Conservation (phyloP, 257 asterid genomes). For the Prunella vulgaris region DNA sequence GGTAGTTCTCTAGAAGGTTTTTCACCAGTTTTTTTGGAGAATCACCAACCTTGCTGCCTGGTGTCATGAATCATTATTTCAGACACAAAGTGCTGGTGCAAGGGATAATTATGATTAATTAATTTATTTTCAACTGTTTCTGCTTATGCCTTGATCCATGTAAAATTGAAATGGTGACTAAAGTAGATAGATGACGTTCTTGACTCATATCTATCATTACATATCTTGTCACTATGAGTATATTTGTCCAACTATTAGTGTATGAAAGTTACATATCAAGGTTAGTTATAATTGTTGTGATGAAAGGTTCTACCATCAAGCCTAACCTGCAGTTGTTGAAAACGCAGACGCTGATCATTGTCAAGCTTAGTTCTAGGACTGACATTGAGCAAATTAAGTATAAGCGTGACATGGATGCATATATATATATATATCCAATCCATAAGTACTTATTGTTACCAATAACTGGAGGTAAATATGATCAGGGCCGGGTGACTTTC, state of each 20-base stretch:
- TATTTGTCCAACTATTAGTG: not conserved
- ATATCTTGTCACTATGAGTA: not conserved
- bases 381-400: constrained; percentile 37
- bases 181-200: not conserved
- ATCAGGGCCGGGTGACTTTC: constrained; percentile 32
- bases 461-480: constrained; percentile 33
- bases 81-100: constrained; percentile 80
- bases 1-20: constrained; percentile 32
- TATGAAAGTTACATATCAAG: not conserved
- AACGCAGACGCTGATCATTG: constrained; percentile 67
- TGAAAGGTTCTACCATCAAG: not conserved
- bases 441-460: constrained; percentile 67
- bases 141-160: not conserved
- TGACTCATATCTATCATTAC: not conserved
- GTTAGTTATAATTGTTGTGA: not conserved
- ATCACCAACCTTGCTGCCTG: constrained; percentile 41
- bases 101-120: not conserved
- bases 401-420: constrained; percentile 51
- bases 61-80: constrained; percentile 54
- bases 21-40: constrained; percentile 29
- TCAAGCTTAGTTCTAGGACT: constrained; percentile 50
- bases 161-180: not conserved
- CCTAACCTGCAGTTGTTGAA: constrained; percentile 18
- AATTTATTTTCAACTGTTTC: not conserved
- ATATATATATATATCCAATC: no score